Base-by-base conservation (phyloP, 1,284 basidiomycete genomes). In the Bjerkandera adusta region DNA sequence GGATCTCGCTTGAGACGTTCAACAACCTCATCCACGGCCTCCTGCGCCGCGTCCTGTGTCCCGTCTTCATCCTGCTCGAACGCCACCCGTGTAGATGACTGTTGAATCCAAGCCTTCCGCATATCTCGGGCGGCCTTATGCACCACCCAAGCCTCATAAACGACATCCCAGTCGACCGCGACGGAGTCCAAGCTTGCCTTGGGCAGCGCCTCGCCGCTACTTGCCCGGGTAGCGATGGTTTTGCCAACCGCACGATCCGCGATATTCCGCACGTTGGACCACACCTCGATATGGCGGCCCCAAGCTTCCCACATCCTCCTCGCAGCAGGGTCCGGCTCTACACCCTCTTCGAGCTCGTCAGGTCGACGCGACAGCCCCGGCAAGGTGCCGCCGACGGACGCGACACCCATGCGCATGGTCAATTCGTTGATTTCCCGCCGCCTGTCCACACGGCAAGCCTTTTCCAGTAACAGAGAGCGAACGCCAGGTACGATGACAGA, bases 341-440 rank as follows among this genome's bases (percentile, higher is more conserved):
- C 59, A 20, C 55, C 55, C 38, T 50, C 49, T 32, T 57, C 54
- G n/a, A 48, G 43, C 41, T 48, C 37, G 29, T 53, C 49, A 39
- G 55, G 56, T 11, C 58, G 56, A 16, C 60, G 58, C 21, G 66
- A 59, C 46, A 63, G 63, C 44, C 64, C 72, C 36, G 71, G 75
- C n/a, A 93, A 62, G 1, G 68, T 58, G 2, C 88, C 89, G 8
- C 90, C 91, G 10, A 90, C 73, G 2, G 78, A 75, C 24, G 84
- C 82, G 20, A 92, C 71, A 6, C 81, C 91, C 77, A 90, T 88
- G 20, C 85, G 76, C 72, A 89, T 83, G 0, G 81, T 83, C 35
- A 92, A 66, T 54, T 88, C 81, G 60, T 92, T 93, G 50, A 90
- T 79, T 53, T 89, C 82, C 46, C 80, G 71, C 44, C 90, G 75